phyloP scores from a whole-genome alignment of 352 stramenopile genomes.

The Phytophthora quininea region DNA sequence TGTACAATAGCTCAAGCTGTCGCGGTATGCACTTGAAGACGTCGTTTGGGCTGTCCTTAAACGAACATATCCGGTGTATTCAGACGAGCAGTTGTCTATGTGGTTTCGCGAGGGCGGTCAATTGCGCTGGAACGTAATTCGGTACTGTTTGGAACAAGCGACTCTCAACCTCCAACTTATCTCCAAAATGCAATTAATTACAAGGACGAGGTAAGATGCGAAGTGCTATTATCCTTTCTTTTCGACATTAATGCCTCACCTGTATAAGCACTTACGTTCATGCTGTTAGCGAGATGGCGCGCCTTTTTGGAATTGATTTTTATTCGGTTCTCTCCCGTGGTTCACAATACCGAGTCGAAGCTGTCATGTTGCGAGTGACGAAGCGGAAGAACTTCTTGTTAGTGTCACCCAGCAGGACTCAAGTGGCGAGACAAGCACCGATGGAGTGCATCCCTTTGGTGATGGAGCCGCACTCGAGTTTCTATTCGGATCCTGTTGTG shows the following conservation, averaged over 20 bases:
- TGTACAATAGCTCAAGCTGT: slow-evolving; percentile 74
- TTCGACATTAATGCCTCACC: not conserved
- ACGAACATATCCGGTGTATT: slow-evolving; percentile 67
- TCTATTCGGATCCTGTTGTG: slow-evolving; percentile 97
- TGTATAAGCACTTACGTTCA: not conserved
- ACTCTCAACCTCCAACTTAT: slow-evolving; percentile 79
- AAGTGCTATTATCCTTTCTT: not conserved
- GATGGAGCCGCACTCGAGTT: slow-evolving; percentile 95
- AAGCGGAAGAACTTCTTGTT: slow-evolving; percentile 90
- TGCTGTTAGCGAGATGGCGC: slow-evolving; percentile 86
- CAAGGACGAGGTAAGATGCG: slow-evolving; percentile 60
- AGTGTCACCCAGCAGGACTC: slow-evolving; percentile 73
- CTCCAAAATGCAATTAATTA: slow-evolving; percentile 87
- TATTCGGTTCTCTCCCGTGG: slow-evolving; percentile 92
- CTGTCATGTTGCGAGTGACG: slow-evolving; percentile 92
- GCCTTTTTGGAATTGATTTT: slow-evolving; percentile 95
- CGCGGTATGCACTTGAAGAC: slow-evolving; percentile 81
- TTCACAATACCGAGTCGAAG: slow-evolving; percentile 94
- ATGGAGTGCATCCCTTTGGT: slow-evolving; percentile 95
- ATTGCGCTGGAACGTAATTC: slow-evolving; percentile 59
- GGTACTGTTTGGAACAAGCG: slow-evolving; percentile 54
- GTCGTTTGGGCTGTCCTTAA: slow-evolving; percentile 74
- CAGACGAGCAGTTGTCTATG: slow-evolving; percentile 51
- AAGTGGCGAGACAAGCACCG: slow-evolving; percentile 89
- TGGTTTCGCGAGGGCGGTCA: slow-evolving; percentile 58